phyloP scores from a whole-genome alignment of 164 flowering plant species.

The Nelumbo lutea region DNA sequence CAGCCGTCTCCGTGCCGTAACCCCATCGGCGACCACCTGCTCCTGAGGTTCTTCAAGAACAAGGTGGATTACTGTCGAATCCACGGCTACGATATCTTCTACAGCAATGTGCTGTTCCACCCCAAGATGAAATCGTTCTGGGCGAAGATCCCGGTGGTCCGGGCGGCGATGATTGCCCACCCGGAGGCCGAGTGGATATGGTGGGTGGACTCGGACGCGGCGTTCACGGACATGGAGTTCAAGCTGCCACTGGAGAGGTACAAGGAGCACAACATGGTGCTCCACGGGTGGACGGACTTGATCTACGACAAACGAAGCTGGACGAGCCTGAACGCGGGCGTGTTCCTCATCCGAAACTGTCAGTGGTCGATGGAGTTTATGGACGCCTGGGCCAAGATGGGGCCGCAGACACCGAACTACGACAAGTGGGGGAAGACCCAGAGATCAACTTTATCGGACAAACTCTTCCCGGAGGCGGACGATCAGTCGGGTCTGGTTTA shows the following conservation, averaged over 20 bases:
- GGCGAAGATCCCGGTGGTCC: conserved; percentile 77
- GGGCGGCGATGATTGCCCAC: conserved; percentile 91
- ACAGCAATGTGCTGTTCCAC: conserved; percentile 43
- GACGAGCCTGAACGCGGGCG: conserved; percentile 83
- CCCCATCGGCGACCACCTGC: conserved; percentile 44
- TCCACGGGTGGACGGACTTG: conserved; percentile 73
- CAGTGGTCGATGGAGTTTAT: conserved; percentile 96
- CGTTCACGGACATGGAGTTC: conserved; percentile 92
- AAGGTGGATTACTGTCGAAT: conserved; percentile 48
- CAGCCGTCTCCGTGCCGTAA: conserved; percentile 35
- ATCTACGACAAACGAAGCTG: conserved; percentile 59
- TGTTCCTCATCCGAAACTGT: conserved; percentile 84
- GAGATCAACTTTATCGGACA: conserved; percentile 44
- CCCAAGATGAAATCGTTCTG: conserved; percentile 69
- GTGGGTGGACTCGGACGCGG: conserved; percentile 99
- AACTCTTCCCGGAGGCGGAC: conserved; percentile 66
- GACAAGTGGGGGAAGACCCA: conserved; percentile 56
- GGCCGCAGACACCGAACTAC: conserved; percentile 65
- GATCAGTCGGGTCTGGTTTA: conserved; percentile 85
- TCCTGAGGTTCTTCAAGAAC: conserved; percentile 48
- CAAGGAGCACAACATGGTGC: conserved; percentile 51
- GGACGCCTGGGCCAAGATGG: conserved; percentile 81
- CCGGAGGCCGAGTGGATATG: conserved; percentile 99
- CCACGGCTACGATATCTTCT: conserved; percentile 45
- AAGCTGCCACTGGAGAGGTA: conserved; percentile 65